phyloP scores from a whole-genome alignment of 1,284 basidiomycete genomes.

The Irpex rosettiformis region DNA sequence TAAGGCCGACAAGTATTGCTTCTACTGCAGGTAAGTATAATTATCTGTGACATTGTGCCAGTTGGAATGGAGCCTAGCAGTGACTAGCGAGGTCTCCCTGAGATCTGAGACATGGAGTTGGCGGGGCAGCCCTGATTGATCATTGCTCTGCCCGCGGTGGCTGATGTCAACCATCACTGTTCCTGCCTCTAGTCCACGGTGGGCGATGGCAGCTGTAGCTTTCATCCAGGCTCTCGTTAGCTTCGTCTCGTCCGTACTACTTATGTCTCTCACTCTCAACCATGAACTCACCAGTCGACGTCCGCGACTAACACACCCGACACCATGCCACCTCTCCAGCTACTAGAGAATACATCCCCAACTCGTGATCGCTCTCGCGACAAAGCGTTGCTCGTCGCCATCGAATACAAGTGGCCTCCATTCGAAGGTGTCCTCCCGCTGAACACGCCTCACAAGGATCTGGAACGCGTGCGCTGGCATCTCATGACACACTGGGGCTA shows the following conservation, averaged over 20 bases:
- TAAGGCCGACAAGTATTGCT: no score
- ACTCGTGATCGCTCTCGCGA: conserved; percentile 3
- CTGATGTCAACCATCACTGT: background rate
- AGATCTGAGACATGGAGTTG: no score
- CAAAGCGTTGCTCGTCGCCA: conserved; percentile 11
- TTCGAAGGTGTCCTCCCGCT: background rate
- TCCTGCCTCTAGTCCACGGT: no score
- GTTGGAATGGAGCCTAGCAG: no score
- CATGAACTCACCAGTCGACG: background rate
- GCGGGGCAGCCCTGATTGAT: no score
- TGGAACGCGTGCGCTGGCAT: background rate
- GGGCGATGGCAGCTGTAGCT: no score
- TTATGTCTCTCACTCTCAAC: background rate
- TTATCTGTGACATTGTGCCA: no score
- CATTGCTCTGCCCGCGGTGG: no score
- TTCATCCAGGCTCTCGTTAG: no score
- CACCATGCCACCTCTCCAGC: background rate
- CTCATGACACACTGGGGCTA: conserved; percentile 5
- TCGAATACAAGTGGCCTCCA: conserved; percentile 5
- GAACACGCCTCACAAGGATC: conserved; percentile 5
- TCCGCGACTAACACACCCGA: no score
- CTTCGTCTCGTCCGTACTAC: background rate
- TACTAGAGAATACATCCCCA: background rate
- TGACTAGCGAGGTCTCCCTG: no score
- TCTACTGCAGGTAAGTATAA: no score